These are phyloP conservation scores for Parathielavia appendiculata DNA, from an alignment of 495 filamentous ascomycete species.

Conservation along the genomic window DNA sequence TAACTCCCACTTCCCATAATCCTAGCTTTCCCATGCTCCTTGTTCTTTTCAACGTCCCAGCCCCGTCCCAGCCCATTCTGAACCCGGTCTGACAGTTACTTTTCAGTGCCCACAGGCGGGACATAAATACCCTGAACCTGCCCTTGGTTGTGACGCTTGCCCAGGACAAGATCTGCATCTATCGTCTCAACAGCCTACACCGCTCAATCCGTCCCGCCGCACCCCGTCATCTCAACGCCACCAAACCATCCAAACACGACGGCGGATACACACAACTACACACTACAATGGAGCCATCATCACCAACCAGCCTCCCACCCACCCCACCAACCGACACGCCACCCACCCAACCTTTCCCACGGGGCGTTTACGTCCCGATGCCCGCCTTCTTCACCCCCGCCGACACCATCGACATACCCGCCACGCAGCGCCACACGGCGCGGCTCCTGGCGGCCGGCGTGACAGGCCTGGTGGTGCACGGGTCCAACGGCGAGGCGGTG, in stretches of 20 bases:
- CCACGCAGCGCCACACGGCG: constrained; percentile 63
- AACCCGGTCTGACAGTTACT: neutral
- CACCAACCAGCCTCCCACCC: constrained; percentile 2
- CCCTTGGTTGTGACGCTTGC: neutral
- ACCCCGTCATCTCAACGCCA: neutral
- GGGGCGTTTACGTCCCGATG: constrained; percentile 65
- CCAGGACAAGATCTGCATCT: neutral
- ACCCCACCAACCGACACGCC: neutral
- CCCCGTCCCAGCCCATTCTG: too few relatives aligned
- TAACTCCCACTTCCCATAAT: too few relatives aligned
- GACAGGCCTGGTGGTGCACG: constrained; percentile 70
- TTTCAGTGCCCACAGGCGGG: neutral
- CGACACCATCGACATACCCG: constrained; percentile 60
- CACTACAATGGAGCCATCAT: neutral
- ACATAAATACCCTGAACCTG: neutral
- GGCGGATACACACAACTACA: neutral
- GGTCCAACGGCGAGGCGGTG: constrained; percentile 85
- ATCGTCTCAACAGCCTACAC: too few relatives aligned
- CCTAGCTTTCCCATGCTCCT: too few relatives aligned
- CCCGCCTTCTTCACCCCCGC: constrained; percentile 55
- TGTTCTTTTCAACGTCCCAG: neutral
- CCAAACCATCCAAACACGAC: neutral
- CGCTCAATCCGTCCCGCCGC: too few relatives aligned
- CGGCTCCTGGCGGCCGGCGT: constrained; percentile 67
- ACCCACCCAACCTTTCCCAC: constrained; percentile 25